These are phyloP conservation scores for Pseudofabraea citricarpa DNA, from an alignment of 2,329 filamentous ascomycete species.

Conservation along the genomic window DNA sequence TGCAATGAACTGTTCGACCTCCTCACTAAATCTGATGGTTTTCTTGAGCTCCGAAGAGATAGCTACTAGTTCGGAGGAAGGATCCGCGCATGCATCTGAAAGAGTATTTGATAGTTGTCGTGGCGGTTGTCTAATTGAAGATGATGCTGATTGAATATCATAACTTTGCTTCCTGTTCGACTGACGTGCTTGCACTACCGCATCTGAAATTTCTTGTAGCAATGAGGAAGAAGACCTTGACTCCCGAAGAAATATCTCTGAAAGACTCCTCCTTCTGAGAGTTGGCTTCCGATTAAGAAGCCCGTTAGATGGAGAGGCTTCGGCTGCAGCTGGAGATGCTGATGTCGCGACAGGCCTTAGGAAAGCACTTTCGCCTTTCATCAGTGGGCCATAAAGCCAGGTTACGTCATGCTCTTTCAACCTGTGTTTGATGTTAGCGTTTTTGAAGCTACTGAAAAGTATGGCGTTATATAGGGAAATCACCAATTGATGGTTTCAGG, in stretches of 20 bases:
- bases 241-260: background rate
- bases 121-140: background rate
- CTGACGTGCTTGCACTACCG: no score
- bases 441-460: background rate
- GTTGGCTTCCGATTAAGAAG: conserved; percentile 63
- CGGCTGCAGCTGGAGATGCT: background rate
- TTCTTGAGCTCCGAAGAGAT: background rate
- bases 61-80: background rate
- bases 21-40: background rate
- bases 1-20: background rate
- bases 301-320: conserved; percentile 55
- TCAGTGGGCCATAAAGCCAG: conserved; percentile 78
- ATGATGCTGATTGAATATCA: background rate
- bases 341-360: background rate
- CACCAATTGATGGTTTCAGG: conserved; percentile 89
- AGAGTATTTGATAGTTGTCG: background rate
- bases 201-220: background rate
- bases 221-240: background rate
- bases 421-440: no score
- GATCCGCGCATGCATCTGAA: no score
- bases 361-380: background rate
- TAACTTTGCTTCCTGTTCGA: background rate
- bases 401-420: conserved; percentile 93
- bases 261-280: conserved; percentile 55
- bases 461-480: conserved; percentile 20